A percentile compares a stretch with the other conserved stretches of the same genome.
Conservation (phyloP, 2,329 filamentous ascomycete species). For the Camptophora hylomeconis region DNA sequence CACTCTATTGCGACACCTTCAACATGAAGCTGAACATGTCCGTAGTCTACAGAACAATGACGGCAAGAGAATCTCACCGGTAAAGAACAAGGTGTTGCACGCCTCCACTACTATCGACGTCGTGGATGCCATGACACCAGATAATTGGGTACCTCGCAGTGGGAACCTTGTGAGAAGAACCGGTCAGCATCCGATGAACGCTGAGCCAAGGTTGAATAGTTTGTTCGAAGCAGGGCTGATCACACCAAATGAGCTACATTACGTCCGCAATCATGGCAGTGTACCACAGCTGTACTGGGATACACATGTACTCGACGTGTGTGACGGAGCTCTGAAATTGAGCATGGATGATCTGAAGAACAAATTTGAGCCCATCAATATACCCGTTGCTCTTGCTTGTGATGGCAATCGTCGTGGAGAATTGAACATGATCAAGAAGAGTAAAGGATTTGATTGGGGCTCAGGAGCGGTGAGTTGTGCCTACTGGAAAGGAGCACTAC, state of each 20-base stretch:
- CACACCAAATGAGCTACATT: slow-evolving; percentile 39
- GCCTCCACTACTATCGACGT: slow-evolving; percentile 30
- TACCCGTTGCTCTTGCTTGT: slow-evolving; percentile 36
- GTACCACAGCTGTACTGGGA: slow-evolving; percentile 40
- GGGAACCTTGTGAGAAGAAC: slow-evolving; percentile 36
- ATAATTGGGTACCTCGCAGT: slow-evolving; percentile 41
- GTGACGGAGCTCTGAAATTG: slow-evolving; percentile 25
- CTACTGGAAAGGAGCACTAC: slow-evolving; percentile 37
- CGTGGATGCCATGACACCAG: slow-evolving; percentile 38
- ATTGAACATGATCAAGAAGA: slow-evolving; percentile 36
- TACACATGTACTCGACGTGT: slow-evolving; percentile 34
- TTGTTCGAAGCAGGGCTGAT: slow-evolving; percentile 37
- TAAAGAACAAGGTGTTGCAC: slow-evolving; percentile 10
- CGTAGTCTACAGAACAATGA: slow-evolving; percentile 29
- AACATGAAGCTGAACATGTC: slow-evolving; percentile 33
- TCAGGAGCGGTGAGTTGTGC: slow-evolving; percentile 34
- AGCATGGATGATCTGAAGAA: slow-evolving; percentile 33
- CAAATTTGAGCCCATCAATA: slow-evolving; percentile 34
- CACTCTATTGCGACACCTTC: slow-evolving; percentile 27
- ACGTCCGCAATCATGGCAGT: slow-evolving; percentile 41
- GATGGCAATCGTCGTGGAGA: slow-evolving; percentile 40
- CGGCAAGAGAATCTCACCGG: slow-evolving; percentile 27
- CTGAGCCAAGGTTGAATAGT: slow-evolving; percentile 29
- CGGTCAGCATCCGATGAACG: slow-evolving; percentile 42
- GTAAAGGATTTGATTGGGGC: slow-evolving; percentile 38